Evolutionary conservation across 179 eudicot species (phyloP).

Genomic region (Spergularia azorica): DNA sequence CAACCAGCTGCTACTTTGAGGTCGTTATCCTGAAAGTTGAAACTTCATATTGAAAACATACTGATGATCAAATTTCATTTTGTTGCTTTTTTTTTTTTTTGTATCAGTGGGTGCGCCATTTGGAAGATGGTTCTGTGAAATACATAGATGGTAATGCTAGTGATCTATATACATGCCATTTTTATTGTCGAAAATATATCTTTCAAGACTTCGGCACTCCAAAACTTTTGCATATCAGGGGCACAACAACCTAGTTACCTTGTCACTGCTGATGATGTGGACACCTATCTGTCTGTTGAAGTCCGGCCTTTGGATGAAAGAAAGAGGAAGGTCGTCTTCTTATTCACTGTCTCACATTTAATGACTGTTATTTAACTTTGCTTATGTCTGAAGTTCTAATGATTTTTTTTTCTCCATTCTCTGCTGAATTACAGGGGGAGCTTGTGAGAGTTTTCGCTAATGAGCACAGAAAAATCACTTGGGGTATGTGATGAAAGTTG

Average conservation of each 20-base stretch:
- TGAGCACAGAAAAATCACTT: slow-evolving; percentile 76
- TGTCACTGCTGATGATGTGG: slow-evolving; percentile 91
- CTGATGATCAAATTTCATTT: slow-evolving; percentile 18
- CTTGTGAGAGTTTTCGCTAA: slow-evolving; percentile 89
- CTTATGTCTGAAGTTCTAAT: not conserved
- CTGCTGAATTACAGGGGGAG: slow-evolving; percentile 65
- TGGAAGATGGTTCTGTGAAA: slow-evolving; percentile 95
- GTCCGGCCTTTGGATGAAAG: slow-evolving; percentile 93
- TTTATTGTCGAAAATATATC: not conserved
- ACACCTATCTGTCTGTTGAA: slow-evolving; percentile 81
- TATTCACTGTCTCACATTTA: not conserved
- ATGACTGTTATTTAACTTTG: not conserved
- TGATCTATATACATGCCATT: slow-evolving; percentile 4
- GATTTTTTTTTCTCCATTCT: not conserved
- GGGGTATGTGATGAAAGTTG: slow-evolving; percentile 54
- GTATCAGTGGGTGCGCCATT: slow-evolving; percentile 89
- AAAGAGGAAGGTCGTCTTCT: slow-evolving; percentile 70
- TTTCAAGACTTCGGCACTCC: slow-evolving; percentile 21
- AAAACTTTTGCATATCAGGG: slow-evolving; percentile 49
- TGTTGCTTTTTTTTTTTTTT: not conserved
- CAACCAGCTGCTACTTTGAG: slow-evolving; percentile 98
- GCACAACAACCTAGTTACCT: slow-evolving; percentile 93
- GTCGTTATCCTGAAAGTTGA: slow-evolving; percentile 38
- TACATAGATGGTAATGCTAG: slow-evolving; percentile 78
- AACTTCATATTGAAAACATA: slow-evolving; percentile 3